These are phyloP conservation scores for Copromyces sp. DNA, from an alignment of 495 filamentous ascomycete species.

Conservation along the genomic window DNA sequence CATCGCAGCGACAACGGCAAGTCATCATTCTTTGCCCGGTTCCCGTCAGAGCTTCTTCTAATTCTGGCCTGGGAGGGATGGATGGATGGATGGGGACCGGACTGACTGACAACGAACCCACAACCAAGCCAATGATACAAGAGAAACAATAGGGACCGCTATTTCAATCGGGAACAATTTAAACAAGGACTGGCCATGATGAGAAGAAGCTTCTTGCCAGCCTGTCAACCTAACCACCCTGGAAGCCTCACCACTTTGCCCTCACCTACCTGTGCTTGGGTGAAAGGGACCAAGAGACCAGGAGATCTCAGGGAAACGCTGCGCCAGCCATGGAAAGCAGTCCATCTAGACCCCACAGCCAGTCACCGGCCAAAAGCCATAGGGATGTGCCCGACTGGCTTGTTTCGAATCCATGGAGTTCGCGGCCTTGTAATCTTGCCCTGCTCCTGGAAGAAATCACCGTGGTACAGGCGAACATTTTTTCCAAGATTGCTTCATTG, in stretches of 20 bases:
- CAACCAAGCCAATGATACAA: slow-evolving; percentile 9
- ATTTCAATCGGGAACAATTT: not conserved
- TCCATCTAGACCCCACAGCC: not conserved
- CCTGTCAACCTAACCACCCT: not conserved
- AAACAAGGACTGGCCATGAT: not conserved
- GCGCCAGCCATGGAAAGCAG: not conserved
- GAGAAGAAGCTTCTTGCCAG: not conserved
- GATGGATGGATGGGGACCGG: not conserved
- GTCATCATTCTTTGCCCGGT: not conserved
- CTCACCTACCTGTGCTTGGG: not conserved
- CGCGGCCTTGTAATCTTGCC: slow-evolving; percentile 2
- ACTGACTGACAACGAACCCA: not conserved
- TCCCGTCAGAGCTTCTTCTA: not conserved
- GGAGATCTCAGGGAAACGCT: not conserved
- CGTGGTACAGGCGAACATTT: not conserved
- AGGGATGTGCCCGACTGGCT: slow-evolving; percentile 1
- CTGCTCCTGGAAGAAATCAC: not conserved
- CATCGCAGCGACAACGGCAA: not conserved
- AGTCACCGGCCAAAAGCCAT: slow-evolving; percentile 1
- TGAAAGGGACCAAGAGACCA: not conserved
- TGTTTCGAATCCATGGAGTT: slow-evolving; percentile 7
- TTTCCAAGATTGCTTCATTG: not conserved
- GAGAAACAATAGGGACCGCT: slow-evolving; percentile 9
- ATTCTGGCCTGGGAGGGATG: not conserved
- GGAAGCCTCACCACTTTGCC: not conserved